phyloP scores from a whole-genome alignment of 768 basidiomycete species.

The Mycena amicta region DNA sequence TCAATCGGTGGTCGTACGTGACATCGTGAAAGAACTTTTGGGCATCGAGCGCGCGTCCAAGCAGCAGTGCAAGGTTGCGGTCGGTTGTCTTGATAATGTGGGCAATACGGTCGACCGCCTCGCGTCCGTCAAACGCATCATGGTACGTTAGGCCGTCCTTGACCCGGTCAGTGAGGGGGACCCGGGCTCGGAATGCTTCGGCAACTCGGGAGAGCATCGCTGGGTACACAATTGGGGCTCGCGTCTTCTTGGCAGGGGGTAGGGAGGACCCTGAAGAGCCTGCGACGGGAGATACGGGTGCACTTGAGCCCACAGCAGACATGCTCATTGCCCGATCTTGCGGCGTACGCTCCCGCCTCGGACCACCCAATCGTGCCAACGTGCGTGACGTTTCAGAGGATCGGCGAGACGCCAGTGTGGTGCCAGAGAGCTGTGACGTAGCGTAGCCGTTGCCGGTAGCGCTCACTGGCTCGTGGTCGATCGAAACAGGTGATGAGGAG shows the following conservation, averaged over 20 bases:
- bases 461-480: conserved; percentile 36
- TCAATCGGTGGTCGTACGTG: conserved; percentile 93
- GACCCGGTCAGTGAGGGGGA: conserved; percentile 73
- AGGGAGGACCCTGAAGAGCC: conserved; percentile 36
- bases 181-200: conserved; percentile 86
- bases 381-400: conserved; percentile 75
- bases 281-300: conserved; percentile 49
- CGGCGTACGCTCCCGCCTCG: conserved; percentile 59
- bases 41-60: conserved; percentile 94
- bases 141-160: conserved; percentile 98
- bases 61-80: conserved; percentile 88
- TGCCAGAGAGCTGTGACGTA: not conserved
- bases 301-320: conserved; percentile 55
- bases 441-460: conserved; percentile 22
- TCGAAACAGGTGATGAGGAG: conserved; percentile 47
- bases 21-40: conserved; percentile 99
- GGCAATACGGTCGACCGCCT: conserved; percentile 95
- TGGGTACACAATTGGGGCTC: conserved; percentile 83
- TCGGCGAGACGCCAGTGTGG: conserved; percentile 44
- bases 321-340: conserved; percentile 81
- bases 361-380: conserved; percentile 49
- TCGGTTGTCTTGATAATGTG: conserved; percentile 99
- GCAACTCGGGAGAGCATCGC: conserved; percentile 94
- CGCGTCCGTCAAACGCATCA: conserved; percentile 94
- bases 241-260: conserved; percentile 48